Conservation (phyloP, 2,329 filamentous ascomycete species). For the Aspergillus versicolor region DNA sequence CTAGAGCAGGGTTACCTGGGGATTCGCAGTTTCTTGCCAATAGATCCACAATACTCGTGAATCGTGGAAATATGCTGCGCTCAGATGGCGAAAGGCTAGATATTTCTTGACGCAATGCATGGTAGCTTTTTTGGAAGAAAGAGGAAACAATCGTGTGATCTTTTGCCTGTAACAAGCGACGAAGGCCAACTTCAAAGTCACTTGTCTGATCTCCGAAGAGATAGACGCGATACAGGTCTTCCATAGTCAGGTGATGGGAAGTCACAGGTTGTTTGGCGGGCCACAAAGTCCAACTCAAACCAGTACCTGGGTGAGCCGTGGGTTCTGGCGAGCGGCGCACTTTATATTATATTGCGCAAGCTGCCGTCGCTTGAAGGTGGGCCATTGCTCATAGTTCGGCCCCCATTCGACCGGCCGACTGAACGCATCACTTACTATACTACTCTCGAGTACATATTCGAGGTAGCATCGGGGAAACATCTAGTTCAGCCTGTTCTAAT, state of each 20-base stretch:
- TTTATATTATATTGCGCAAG: background rate
- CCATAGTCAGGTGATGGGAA: constrained; percentile 24
- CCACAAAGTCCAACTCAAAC: background rate
- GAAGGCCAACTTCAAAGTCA: constrained; percentile 43
- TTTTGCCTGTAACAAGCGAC: constrained; percentile 41
- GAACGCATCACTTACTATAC: background rate
- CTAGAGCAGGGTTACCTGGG: constrained; percentile 39
- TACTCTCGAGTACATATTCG: background rate
- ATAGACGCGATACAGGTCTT: constrained; percentile 36
- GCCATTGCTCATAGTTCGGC: too few species aligned
- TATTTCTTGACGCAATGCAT: constrained; percentile 44
- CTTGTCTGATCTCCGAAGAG: constrained; percentile 50
- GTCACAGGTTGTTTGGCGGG: background rate
- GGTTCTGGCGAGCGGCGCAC: background rate
- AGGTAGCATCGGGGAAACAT: constrained; percentile 5
- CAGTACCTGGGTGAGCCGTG: background rate
- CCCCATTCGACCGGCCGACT: background rate
- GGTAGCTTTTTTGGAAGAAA: constrained; percentile 45
- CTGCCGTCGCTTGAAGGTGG: background rate
- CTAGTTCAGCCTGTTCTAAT: background rate
- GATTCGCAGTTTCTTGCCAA: constrained; percentile 34
- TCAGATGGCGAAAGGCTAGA: constrained; percentile 33
- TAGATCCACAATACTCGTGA: constrained; percentile 40
- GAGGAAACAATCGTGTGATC: constrained; percentile 42
- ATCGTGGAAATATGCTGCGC: constrained; percentile 38